These are phyloP conservation scores for Trichosanthes cucumerina DNA, from an alignment of 306 rosid genomes.

Conservation along the genomic window DNA sequence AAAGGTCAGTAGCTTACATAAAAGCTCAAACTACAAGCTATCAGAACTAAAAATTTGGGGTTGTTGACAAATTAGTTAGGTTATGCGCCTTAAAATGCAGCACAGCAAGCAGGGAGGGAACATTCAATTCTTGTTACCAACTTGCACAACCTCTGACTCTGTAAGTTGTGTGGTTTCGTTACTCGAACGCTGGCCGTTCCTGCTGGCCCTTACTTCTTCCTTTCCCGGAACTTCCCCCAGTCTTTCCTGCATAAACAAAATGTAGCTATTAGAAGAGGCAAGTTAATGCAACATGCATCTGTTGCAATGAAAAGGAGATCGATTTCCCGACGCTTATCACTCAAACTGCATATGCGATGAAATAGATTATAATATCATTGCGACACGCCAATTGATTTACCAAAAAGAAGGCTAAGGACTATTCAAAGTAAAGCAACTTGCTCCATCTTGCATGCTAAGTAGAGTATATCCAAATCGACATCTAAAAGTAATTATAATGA, in stretches of 20 bases:
- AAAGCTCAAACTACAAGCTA: conserved; percentile 5
- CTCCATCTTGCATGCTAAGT: background rate
- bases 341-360: background rate
- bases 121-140: conserved; percentile 4
- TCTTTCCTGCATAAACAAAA: background rate
- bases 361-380: background rate
- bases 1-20: conserved; percentile 5
- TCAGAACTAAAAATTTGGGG: conserved; percentile 5
- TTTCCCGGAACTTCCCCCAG: background rate
- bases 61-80: conserved; percentile 12
- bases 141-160: conserved; percentile 2
- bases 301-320: background rate
- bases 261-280: background rate
- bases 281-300: background rate
- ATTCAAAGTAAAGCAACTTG: background rate
- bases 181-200: conserved; percentile 5
- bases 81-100: conserved; percentile 12
- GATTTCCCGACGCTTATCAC: background rate
- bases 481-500: background rate
- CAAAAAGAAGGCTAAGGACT: background rate
- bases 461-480: background rate
- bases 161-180: conserved; percentile 3
- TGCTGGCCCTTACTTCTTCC: background rate
- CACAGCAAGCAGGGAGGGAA: background rate
- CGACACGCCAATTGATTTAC: background rate